Conservation (phyloP, 345 rosid species). For the Corchorus olitorius region DNA sequence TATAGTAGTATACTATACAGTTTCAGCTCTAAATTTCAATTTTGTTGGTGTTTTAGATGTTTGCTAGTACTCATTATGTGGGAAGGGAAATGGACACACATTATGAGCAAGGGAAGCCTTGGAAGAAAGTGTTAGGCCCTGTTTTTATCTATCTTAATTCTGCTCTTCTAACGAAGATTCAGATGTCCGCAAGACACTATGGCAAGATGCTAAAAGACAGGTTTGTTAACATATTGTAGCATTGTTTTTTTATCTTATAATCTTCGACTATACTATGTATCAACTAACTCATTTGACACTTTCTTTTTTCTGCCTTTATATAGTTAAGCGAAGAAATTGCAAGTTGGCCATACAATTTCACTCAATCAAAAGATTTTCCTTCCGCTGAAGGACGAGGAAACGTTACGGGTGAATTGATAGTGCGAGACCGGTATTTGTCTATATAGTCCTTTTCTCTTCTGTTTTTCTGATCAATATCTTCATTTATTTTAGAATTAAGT, state of each 20-base stretch:
- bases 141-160: constrained; percentile 77
- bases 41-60: constrained; percentile 57
- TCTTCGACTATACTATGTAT: neutral
- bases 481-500: neutral
- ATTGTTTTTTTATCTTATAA: neutral
- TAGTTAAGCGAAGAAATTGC: constrained; percentile 59
- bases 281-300: neutral
- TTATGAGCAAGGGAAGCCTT: constrained; percentile 53
- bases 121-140: constrained; percentile 91
- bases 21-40: neutral
- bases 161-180: constrained; percentile 17
- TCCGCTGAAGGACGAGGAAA: constrained; percentile 53
- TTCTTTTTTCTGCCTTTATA: neutral
- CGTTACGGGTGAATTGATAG: constrained; percentile 57
- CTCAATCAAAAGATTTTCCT: constrained; percentile 56
- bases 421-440: constrained; percentile 54
- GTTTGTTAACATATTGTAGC: constrained; percentile 29
- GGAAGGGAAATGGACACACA: constrained; percentile 62
- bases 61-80: constrained; percentile 76
- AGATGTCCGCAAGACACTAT: constrained; percentile 34
- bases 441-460: neutral
- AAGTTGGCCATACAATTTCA: constrained; percentile 77
- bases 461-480: neutral
- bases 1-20: neutral
- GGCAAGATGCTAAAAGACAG: constrained; percentile 84